Evolutionary conservation across 1,284 basidiomycete species (phyloP).

Genomic region (Porogramme epimiltina): DNA sequence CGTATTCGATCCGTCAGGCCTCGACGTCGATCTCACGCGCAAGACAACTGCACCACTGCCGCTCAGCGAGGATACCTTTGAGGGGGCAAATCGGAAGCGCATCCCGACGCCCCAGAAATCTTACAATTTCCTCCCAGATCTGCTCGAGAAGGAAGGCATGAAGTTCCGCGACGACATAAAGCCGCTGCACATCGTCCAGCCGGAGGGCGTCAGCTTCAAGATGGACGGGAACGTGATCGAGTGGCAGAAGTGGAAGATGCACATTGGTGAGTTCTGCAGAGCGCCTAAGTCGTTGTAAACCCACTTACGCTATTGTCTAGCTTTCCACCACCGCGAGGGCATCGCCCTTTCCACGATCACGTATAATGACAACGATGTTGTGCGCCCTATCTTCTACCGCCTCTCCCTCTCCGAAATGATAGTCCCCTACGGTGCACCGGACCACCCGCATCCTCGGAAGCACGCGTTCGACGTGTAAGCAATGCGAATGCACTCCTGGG

Average conservation of each 20-base stretch:
- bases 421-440: constrained; percentile 75
- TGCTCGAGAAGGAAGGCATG: constrained; percentile 60
- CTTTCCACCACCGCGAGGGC: constrained; percentile 80
- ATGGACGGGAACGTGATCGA: constrained; percentile 79
- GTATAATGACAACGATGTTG: constrained; percentile 80
- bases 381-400: constrained; percentile 81
- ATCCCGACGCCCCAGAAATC: constrained; percentile 67
- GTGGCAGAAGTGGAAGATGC: constrained; percentile 97
- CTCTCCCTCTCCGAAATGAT: constrained; percentile 83
- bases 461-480: constrained; percentile 82
- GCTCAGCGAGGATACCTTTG: constrained; percentile 50
- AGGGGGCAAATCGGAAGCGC: constrained; percentile 58
- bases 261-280: constrained; percentile 74
- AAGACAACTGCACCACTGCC: constrained; percentile 37
- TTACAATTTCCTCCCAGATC: constrained; percentile 80
- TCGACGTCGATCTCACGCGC: no score
- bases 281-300: background rate
- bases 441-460: constrained; percentile 78
- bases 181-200: constrained; percentile 85
- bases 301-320: constrained; percentile 37
- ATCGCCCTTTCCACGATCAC: constrained; percentile 83
- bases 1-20: constrained; percentile 25
- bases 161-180: constrained; percentile 75
- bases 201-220: constrained; percentile 90
- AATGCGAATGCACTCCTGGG: background rate